A percentile compares a stretch with the other conserved stretches of the same genome.
These are phyloP conservation scores for Penicillium sp. DNA, from an alignment of 2,329 filamentous ascomycete species.

Conservation along the genomic window DNA sequence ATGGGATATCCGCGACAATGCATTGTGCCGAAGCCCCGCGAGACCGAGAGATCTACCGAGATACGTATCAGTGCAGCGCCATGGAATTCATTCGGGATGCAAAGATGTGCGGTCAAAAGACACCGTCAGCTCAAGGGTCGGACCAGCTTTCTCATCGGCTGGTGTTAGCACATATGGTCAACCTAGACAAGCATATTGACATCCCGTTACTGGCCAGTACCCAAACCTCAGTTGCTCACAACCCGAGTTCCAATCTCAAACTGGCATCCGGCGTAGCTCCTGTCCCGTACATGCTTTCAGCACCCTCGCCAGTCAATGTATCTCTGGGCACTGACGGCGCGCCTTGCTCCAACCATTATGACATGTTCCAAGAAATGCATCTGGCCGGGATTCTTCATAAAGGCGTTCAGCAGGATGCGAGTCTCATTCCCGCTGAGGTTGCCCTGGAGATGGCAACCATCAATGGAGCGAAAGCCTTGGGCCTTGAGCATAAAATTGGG, in stretches of 20 bases:
- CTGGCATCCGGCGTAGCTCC: slow-evolving; percentile 57
- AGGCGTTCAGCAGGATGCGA: slow-evolving; percentile 47
- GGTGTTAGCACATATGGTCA: slow-evolving; percentile 58
- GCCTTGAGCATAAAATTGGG: slow-evolving; percentile 46
- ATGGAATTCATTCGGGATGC: slow-evolving; percentile 43
- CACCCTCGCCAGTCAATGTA: slow-evolving; percentile 46
- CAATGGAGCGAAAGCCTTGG: slow-evolving; percentile 54
- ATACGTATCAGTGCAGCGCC: slow-evolving; percentile 42
- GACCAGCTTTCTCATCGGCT: slow-evolving; percentile 34
- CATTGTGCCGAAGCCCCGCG: slow-evolving; percentile 52
- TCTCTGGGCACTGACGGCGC: slow-evolving; percentile 58
- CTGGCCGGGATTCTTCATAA: slow-evolving; percentile 55
- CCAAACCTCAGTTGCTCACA: slow-evolving; percentile 54
- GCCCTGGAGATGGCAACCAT: slow-evolving; percentile 59
- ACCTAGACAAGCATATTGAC: slow-evolving; percentile 50
- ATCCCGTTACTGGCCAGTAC: slow-evolving; percentile 46
- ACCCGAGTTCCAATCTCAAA: slow-evolving; percentile 57
- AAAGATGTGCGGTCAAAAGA: slow-evolving; percentile 34
- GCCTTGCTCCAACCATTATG: slow-evolving; percentile 57
- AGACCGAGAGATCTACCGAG: slow-evolving; percentile 33
- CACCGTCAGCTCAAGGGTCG: not conserved
- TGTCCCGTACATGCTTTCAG: slow-evolving; percentile 50
- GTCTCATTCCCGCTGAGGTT: slow-evolving; percentile 49
- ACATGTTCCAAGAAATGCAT: slow-evolving; percentile 59
- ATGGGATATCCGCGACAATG: slow-evolving; percentile 53